These are phyloP conservation scores for Achaetomium macrosporum DNA, from an alignment of 2,329 filamentous ascomycete species.

Conservation along the genomic window DNA sequence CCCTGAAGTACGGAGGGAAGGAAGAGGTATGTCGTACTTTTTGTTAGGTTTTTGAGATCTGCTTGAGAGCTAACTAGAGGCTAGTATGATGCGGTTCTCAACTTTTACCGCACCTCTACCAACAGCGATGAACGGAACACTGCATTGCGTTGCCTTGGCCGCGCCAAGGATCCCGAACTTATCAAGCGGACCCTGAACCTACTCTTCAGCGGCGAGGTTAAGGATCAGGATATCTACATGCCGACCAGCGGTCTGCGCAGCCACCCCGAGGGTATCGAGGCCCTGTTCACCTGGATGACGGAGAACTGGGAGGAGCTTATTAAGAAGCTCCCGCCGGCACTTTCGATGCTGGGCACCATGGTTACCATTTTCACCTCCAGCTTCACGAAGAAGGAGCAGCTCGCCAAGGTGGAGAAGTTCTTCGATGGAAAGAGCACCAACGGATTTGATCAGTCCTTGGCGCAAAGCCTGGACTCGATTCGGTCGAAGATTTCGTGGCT, in stretches of 20 bases:
- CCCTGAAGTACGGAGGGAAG: conserved; percentile 74
- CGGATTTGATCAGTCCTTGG: conserved; percentile 78
- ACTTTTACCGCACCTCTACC: conserved; percentile 67
- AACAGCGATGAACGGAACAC: conserved; percentile 89
- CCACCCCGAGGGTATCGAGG: conserved; percentile 71
- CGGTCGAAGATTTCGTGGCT: conserved; percentile 81
- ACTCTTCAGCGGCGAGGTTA: conserved; percentile 73
- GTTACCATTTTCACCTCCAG: conserved; percentile 76
- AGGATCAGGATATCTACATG: conserved; percentile 91
- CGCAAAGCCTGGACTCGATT: conserved; percentile 83
- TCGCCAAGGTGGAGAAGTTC: conserved; percentile 71
- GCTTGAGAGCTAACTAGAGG: conserved; percentile 15
- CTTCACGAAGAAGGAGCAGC: conserved; percentile 72
- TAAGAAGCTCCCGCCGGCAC: conserved; percentile 75
- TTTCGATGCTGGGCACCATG: conserved; percentile 79
- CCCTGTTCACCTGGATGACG: conserved; percentile 77
- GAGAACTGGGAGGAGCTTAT: conserved; percentile 82
- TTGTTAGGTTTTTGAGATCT: conserved; percentile 9
- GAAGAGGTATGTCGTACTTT: conserved; percentile 58
- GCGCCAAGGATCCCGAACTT: conserved; percentile 69
- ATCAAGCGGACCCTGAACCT: conserved; percentile 76
- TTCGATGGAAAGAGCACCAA: conserved; percentile 76
- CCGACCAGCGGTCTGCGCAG: conserved; percentile 73
- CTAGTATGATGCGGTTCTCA: conserved; percentile 68
- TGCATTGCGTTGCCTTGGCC: conserved; percentile 75